These are phyloP conservation scores for Candida saitoana DNA, from an alignment of 805 yeast species.

Conservation along the genomic window DNA sequence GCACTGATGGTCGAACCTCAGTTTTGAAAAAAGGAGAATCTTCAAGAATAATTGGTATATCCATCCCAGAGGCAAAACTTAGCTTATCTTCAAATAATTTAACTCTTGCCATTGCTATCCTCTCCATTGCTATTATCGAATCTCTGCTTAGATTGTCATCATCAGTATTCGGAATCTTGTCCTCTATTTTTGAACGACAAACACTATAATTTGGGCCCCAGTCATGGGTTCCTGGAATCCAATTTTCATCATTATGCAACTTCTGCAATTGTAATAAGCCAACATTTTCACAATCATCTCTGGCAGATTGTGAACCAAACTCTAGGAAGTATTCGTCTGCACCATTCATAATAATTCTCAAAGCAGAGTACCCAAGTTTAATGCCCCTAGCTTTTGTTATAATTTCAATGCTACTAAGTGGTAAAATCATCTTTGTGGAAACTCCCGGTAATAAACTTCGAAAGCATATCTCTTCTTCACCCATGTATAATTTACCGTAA, in stretches of 20 bases:
- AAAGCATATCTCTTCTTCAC: conserved; percentile 68
- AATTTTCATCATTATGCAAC: conserved; percentile 22
- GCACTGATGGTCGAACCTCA: conserved; percentile 48
- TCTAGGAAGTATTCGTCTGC: conserved; percentile 76
- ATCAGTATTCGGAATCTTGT: conserved; percentile 1
- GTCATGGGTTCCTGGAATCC: conserved; percentile 20
- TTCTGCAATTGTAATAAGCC: conserved; percentile 48
- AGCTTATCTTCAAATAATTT: conserved; percentile 66
- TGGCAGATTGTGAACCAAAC: conserved; percentile 55
- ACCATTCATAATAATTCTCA: conserved; percentile 66
- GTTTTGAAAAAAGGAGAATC: conserved; percentile 55
- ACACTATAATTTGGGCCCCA: conserved; percentile 21
- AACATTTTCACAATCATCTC: conserved; percentile 70
- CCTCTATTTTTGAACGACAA: conserved; percentile 12
- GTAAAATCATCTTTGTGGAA: conserved; percentile 76
- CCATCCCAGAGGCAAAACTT: conserved; percentile 54
- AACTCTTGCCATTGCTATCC: conserved; percentile 55
- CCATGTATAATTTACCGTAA: conserved; percentile 79
- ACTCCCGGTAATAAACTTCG: conserved; percentile 76
- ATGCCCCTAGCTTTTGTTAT: conserved; percentile 66
- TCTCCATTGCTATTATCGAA: conserved; percentile 14
- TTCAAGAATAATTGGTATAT: conserved; percentile 66
- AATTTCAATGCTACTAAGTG: conserved; percentile 66
- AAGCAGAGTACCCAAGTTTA: conserved; percentile 63
- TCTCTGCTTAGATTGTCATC: conserved; percentile 4